These are phyloP conservation scores for Zymoseptoria crescenta DNA, from an alignment of 2,329 filamentous ascomycete species.

Conservation along the genomic window DNA sequence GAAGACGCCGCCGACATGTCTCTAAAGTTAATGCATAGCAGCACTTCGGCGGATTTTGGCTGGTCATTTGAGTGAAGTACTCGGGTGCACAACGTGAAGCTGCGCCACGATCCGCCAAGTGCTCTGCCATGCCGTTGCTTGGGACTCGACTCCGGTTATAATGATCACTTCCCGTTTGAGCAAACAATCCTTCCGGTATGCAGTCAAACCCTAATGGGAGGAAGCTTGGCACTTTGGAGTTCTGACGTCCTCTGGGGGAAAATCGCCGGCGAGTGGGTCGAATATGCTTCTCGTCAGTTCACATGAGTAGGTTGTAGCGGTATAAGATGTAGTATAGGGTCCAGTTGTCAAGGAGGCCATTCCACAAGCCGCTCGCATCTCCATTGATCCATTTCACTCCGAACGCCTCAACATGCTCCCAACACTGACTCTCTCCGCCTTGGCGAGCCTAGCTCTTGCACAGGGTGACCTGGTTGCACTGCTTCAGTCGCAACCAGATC, in stretches of 20 bases:
- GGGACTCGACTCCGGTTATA: background rate
- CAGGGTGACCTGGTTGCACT: constrained; percentile 9
- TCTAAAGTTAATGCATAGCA: background rate
- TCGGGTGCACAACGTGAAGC: background rate
- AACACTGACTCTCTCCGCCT: background rate
- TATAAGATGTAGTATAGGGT: background rate
- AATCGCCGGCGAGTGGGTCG: background rate
- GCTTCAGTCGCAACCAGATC: constrained; percentile 7
- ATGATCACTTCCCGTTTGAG: background rate
- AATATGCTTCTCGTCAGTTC: background rate
- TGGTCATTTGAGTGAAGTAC: background rate
- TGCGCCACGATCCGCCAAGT: background rate
- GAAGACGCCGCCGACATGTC: background rate
- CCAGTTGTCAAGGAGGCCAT: background rate
- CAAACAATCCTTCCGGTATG: background rate
- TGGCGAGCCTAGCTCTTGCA: background rate
- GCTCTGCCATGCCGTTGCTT: background rate
- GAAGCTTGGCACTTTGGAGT: background rate
- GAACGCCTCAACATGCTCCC: background rate
- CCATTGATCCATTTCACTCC: background rate
- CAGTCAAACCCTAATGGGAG: background rate
- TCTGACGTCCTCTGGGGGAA: background rate
- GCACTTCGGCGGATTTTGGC: background rate
- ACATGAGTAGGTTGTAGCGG: background rate
- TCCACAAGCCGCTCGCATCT: background rate